These are phyloP conservation scores for Glycine soja DNA, from an alignment of 306 rosid species.

Conservation along the genomic window DNA sequence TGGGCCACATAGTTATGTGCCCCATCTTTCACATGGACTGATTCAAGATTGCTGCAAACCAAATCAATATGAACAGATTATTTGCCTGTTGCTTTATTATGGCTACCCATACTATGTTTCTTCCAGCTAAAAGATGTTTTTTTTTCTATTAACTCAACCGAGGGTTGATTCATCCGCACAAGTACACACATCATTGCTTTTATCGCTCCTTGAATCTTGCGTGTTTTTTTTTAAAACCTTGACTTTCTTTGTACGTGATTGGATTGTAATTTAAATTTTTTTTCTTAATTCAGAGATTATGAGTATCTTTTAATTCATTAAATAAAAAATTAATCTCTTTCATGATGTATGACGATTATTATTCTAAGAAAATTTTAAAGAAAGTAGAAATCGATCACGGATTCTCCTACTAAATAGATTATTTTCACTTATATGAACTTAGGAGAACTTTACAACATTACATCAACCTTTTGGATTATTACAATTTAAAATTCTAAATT, in stretches of 20 bases:
- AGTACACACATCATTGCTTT: background rate
- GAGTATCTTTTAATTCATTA: too few species aligned
- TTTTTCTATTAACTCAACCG: background rate
- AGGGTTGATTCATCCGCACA: background rate
- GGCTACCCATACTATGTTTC: background rate
- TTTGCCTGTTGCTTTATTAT: background rate
- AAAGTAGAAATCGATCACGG: too few species aligned
- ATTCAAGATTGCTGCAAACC: background rate
- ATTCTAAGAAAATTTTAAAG: too few species aligned
- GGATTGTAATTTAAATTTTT: too few species aligned
- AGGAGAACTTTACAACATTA: too few species aligned
- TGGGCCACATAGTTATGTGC: background rate
- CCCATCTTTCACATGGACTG: slow-evolving; percentile 5
- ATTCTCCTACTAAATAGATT: too few species aligned
- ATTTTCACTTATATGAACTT: too few species aligned
- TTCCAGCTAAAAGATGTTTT: background rate
- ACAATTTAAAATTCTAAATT: too few species aligned
- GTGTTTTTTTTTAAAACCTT: background rate
- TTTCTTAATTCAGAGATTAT: too few species aligned
- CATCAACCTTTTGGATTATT: too few species aligned
- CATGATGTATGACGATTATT: too few species aligned
- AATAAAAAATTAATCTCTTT: too few species aligned
- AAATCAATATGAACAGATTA: background rate
- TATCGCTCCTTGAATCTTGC: background rate
- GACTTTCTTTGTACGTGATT: background rate